Evolutionary conservation across 2,329 filamentous ascomycete genomes (phyloP), one percentile per base, ranked within the genome.

Genomic region (Pezicula rhizophila): DNA sequence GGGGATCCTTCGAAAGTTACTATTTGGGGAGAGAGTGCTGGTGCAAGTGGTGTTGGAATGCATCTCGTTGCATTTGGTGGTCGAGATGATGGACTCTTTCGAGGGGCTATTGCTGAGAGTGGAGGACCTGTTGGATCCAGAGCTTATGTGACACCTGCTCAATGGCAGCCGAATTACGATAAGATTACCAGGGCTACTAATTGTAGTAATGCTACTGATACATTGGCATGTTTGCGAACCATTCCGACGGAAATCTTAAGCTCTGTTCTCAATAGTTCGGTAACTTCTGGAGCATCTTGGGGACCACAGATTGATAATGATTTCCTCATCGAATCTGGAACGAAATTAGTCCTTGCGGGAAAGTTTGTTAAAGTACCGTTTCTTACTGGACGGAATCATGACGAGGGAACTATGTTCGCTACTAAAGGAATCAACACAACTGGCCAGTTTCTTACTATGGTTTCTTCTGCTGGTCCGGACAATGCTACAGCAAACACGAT

Each of bases 281-380:
- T 39, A 73, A 78, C 51, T 57, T 59, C 35, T 14, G 57, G 25
- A 74, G 77, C 49, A 57, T 60, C 34, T 35, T 64, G 45, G 44
- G 47, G 15, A n/a, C 72, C 73, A 1, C 64, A 71, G 8, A 59
- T 80, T 28, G 81, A 85, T 54, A 75, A 76, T 1, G 77, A 82
- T 56, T 72, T 83, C 45, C 68, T 84, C 20, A 66, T 68, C 11
- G 70, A 72, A 8, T 75, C 71, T 53, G 74, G 71, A 1, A 77
- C 76, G 12, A 63, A 72, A 7, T 76, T 81, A 52, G 65, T 87
- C 4, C 66, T 68, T 2, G 62, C 72, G 5, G 82, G 81, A 42
- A 72, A 74, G 15, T 85, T 86, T 54, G 76, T 85, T 48, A 73
- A 79, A 46, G 79, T 87, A 0, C 80, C 82, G 1, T 74, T 85